These are phyloP conservation scores for Paramecium biaurelia DNA, from an alignment of 73 alveolate genomes.

Conservation along the genomic window DNA sequence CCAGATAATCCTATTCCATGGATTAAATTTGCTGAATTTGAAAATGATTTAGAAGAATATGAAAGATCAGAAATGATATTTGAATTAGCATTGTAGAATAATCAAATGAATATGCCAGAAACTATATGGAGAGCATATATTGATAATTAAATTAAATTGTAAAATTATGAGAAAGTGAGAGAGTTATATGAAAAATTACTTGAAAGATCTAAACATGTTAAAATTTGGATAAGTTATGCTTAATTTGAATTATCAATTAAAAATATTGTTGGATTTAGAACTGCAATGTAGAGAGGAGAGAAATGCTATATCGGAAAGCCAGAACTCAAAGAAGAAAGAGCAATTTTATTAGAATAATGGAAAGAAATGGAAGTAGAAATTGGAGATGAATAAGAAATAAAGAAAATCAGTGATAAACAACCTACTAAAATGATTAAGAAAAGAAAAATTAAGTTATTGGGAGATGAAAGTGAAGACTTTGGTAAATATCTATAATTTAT, in stretches of 20 bases:
- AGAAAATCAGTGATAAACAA: constrained; percentile 70
- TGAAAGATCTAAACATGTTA: constrained; percentile 78
- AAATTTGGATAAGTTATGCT: constrained; percentile 89
- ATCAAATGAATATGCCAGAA: constrained; percentile 84
- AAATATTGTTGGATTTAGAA: constrained; percentile 62
- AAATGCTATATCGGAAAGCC: constrained; percentile 71
- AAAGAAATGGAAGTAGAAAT: constrained; percentile 70
- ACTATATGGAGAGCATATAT: constrained; percentile 84
- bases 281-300: constrained; percentile 71
- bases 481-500: constrained; percentile 38
- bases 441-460: constrained; percentile 72
- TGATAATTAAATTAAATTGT: constrained; percentile 75
- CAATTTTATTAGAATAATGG: constrained; percentile 82
- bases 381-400: constrained; percentile 65
- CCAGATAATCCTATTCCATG: constrained; percentile 85
- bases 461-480: constrained; percentile 74
- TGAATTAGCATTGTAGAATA: constrained; percentile 77
- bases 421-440: constrained; percentile 82
- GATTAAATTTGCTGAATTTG: constrained; percentile 90
- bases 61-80: constrained; percentile 85
- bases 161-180: constrained; percentile 73
- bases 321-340: constrained; percentile 83
- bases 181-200: constrained; percentile 72
- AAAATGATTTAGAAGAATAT: constrained; percentile 82
- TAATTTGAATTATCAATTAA: constrained; percentile 76